phyloP scores from a whole-genome alignment of 495 filamentous ascomycete species.

The Tuber brumale region DNA sequence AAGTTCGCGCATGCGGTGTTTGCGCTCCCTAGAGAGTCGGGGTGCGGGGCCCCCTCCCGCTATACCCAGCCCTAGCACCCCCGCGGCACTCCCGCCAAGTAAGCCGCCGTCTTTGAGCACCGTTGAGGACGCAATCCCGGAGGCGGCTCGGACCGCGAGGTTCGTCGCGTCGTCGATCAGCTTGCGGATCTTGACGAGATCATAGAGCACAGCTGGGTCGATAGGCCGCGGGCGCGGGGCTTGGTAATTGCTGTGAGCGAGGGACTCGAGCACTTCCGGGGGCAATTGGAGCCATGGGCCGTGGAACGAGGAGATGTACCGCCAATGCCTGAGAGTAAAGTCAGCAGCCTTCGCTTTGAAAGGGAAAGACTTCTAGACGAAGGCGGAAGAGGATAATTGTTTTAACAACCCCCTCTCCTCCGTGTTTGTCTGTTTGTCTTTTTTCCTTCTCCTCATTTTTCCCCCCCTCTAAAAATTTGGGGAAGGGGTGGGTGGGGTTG shows the following conservation, averaged over 20 bases:
- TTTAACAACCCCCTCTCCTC: constrained; percentile 1
- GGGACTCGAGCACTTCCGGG: constrained; percentile 68
- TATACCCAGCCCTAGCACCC: constrained; percentile 56
- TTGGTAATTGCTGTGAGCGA: constrained; percentile 71
- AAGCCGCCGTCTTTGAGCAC: constrained; percentile 43
- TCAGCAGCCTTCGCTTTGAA: constrained; percentile 19
- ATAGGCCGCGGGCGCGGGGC: constrained; percentile 67
- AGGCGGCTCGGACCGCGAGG: constrained; percentile 67
- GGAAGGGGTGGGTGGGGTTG: neutral
- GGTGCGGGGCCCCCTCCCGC: constrained; percentile 53
- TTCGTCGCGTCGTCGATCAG: constrained; percentile 71
- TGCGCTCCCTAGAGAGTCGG: constrained; percentile 65
- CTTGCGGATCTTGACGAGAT: constrained; percentile 69
- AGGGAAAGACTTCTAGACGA: neutral
- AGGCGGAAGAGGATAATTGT: constrained; percentile 8
- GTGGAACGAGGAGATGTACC: constrained; percentile 76
- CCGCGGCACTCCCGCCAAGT: constrained; percentile 52
- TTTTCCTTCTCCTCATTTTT: constrained; percentile 2
- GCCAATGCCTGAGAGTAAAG: constrained; percentile 58
- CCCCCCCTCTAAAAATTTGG: neutral
- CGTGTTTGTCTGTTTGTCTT: neutral
- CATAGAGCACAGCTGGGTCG: constrained; percentile 74
- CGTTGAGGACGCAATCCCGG: constrained; percentile 57
- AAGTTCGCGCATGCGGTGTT: constrained; percentile 67
- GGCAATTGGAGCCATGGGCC: constrained; percentile 81